phyloP scores from a whole-genome alignment of 2,329 filamentous ascomycete genomes.

The Ustilaginoidea virens region DNA sequence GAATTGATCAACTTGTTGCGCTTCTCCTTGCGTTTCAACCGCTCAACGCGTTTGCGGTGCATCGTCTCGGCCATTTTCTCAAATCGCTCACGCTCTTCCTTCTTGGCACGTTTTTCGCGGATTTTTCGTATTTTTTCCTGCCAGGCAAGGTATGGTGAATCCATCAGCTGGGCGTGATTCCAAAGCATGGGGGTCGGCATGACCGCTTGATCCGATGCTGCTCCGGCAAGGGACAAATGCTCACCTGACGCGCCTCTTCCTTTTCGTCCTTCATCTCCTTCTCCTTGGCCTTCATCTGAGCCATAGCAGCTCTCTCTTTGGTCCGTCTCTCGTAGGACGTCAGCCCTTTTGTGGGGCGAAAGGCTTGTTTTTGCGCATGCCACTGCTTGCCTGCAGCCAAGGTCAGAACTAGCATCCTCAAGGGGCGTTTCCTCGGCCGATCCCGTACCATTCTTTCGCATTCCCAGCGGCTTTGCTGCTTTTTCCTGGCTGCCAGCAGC shows the following conservation, averaged over 20 bases:
- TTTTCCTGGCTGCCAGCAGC: slow-evolving; percentile 12
- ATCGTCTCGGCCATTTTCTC: slow-evolving; percentile 94
- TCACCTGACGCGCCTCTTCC: slow-evolving; percentile 70
- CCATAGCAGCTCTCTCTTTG: slow-evolving; percentile 51
- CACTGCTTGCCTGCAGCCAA: slow-evolving; percentile 70
- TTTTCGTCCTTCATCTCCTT: slow-evolving; percentile 95
- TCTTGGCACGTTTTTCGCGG: slow-evolving; percentile 71
- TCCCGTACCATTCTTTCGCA: slow-evolving; percentile 67
- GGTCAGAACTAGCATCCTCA: slow-evolving; percentile 5
- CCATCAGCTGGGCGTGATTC: no score
- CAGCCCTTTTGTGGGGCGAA: slow-evolving; percentile 65
- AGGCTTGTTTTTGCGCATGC: slow-evolving; percentile 70
- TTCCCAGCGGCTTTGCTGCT: slow-evolving; percentile 35
- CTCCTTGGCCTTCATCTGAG: slow-evolving; percentile 80
- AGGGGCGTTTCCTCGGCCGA: not conserved
- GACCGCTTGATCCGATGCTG: no score
- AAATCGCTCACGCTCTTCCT: slow-evolving; percentile 86
- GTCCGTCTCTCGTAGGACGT: slow-evolving; percentile 65
- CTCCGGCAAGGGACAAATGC: slow-evolving; percentile 12
- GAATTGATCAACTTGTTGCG: slow-evolving; percentile 71
- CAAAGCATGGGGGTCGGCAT: no score
- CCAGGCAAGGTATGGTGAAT: slow-evolving; percentile 6
- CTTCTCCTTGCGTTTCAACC: slow-evolving; percentile 91
- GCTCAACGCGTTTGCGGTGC: slow-evolving; percentile 89
- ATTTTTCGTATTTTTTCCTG: slow-evolving; percentile 66